Evolutionary conservation across 176 grass and related monocot species (phyloP).

Genomic region (Triticum dicoccoides): DNA sequence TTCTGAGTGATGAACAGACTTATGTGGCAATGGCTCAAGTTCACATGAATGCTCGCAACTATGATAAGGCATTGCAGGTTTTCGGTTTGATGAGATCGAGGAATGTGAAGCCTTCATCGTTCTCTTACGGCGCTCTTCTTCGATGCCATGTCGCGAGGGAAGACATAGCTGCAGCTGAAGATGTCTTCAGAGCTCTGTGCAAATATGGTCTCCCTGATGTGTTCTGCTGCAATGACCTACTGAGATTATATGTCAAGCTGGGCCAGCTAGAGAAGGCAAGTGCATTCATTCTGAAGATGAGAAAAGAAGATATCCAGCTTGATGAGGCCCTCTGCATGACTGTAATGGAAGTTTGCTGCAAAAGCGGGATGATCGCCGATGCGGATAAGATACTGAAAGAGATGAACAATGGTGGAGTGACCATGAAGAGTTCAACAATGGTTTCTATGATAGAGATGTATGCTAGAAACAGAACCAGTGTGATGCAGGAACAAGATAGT

Average conservation of each 20-base stretch:
- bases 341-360: slow-evolving; percentile 78
- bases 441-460: slow-evolving; percentile 61
- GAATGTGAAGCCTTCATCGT: slow-evolving; percentile 57
- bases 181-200: slow-evolving; percentile 53
- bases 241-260: slow-evolving; percentile 68
- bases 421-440: slow-evolving; percentile 39
- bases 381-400: slow-evolving; percentile 59
- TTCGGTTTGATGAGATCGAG: slow-evolving; percentile 58
- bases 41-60: slow-evolving; percentile 53
- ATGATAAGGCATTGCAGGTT: slow-evolving; percentile 60
- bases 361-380: slow-evolving; percentile 41
- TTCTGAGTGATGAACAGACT: slow-evolving; percentile 73
- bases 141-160: slow-evolving; percentile 64
- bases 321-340: slow-evolving; percentile 73
- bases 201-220: slow-evolving; percentile 38
- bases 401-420: slow-evolving; percentile 39
- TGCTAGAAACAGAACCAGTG: slow-evolving; percentile 42
- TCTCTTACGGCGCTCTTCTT: slow-evolving; percentile 67
- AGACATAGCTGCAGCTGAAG: slow-evolving; percentile 68
- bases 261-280: slow-evolving; percentile 70
- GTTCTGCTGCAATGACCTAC: slow-evolving; percentile 65
- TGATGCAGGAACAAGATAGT: slow-evolving; percentile 46
- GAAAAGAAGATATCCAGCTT: slow-evolving; percentile 38
- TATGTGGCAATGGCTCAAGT: slow-evolving; percentile 93
- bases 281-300: slow-evolving; percentile 51